Evolutionary conservation across 352 stramenopile genomes (phyloP), one percentile per base, ranked within the genome.

Genomic region (Phytophthora constricta): DNA sequence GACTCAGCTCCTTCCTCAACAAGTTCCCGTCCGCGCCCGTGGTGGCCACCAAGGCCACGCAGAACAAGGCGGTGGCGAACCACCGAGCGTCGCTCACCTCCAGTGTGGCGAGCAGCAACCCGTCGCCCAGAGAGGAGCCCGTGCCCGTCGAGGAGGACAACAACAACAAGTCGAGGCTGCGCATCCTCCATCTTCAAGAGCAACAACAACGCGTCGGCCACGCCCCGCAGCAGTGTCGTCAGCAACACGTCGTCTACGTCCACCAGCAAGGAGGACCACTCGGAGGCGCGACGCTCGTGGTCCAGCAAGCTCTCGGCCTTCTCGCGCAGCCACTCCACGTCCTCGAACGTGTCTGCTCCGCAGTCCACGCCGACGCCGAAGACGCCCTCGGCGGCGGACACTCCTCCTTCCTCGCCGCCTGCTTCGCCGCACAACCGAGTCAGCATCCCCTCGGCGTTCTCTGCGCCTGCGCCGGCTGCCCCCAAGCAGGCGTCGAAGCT

Each of bases 271-370:
- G 73, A 82, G 17, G 74, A 76, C n/a, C 37, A n/a, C 19, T 22
- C 41, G 27, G 33, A 65, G n/a, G 31, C 28, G 7, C 58, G 72
- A 13, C 80, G 82, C 20, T 77, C 82, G 5, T 86, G 87, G 54
- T 92, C 84, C 51, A 79, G 71, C 59, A 92, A 91, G 60, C 72
- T 92, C 4, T 76, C 70, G 26, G 80, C 84, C 41, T 92, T 92
- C 45, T 74, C 76, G 2, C 77, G 80, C 16, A 79, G 67, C 27
- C 50, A 69, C 2, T 85, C 76, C 3, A 65, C 76, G 7, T 82
- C 76, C 20, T 77, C 76, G 47, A 82, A 72, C 53, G 55, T 41
- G 20, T 76, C 68, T 27, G 68, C 58, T 4, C 22, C 59, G 9
- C 63, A 76, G 37, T 67, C 68, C 3, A 72, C 53, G 23, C 59